Percentiles rank a stretch among this genome's conserved stretches.
These are phyloP conservation scores for Clavispora asparagi DNA, from an alignment of 805 yeast species.

Conservation along the genomic window DNA sequence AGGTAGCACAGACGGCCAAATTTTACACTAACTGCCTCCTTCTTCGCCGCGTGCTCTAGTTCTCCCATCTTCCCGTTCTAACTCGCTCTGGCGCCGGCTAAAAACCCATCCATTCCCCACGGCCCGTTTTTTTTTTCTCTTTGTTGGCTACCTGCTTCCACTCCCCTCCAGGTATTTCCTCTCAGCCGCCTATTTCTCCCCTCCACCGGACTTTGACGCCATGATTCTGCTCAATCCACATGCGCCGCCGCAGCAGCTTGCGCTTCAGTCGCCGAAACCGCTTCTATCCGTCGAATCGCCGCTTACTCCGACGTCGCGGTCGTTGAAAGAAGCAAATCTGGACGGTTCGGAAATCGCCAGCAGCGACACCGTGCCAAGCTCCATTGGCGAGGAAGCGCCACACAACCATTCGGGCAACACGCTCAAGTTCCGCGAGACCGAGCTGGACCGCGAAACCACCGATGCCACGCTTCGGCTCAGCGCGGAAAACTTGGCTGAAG, in stretches of 20 bases:
- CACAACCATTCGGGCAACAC: background rate
- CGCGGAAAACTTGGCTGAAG: background rate
- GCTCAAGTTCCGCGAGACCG: conserved; percentile 4
- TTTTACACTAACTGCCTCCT: background rate
- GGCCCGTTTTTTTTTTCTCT: too few species aligned
- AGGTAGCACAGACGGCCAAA: background rate
- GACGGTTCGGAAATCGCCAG: conserved; percentile 14
- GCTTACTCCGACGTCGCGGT: conserved; percentile 14
- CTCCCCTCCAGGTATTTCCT: background rate
- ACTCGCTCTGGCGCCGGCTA: background rate
- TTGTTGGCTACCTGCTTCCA: too few species aligned
- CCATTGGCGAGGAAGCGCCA: conserved; percentile 11
- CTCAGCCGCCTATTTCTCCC: background rate
- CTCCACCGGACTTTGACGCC: background rate
- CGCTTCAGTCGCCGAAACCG: background rate
- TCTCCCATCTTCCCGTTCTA: background rate
- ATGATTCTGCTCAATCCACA: background rate
- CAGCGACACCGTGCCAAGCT: conserved; percentile 15
- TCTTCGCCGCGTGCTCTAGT: background rate
- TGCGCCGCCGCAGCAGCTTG: background rate
- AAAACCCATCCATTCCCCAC: too few species aligned
- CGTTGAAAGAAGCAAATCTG: conserved; percentile 9
- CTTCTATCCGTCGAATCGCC: background rate
- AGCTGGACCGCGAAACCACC: conserved; percentile 11
- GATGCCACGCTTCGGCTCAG: conserved; percentile 5